Percentiles rank a stretch among this genome's conserved stretches.
Evolutionary conservation across 371 early-diverging fungal genomes (phyloP).

Genomic region (Haplosporangium sp.): DNA sequence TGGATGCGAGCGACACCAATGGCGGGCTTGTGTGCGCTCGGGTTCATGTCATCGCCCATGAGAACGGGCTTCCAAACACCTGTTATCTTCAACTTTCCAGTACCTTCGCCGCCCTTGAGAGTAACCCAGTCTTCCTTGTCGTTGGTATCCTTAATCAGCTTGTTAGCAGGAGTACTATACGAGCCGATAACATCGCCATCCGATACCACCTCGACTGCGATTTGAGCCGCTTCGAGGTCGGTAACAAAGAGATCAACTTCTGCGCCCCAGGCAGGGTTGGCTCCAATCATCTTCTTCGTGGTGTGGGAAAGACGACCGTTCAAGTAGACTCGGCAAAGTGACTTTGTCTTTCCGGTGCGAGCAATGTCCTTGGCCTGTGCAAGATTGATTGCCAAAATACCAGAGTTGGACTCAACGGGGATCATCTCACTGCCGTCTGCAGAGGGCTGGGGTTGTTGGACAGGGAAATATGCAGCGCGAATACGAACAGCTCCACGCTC

Average conservation of each 20-base stretch:
- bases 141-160: conserved; percentile 42
- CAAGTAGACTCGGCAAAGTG: conserved; percentile 33
- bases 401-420: conserved; percentile 49
- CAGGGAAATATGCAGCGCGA: conserved; percentile 52
- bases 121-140: conserved; percentile 64
- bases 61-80: conserved; percentile 70
- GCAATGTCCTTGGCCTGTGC: conserved; percentile 56
- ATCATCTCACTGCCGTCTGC: conserved; percentile 31
- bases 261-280: conserved; percentile 48
- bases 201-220: conserved; percentile 32
- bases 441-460: conserved; percentile 33
- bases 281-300: conserved; percentile 40
- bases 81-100: conserved; percentile 58
- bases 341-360: conserved; percentile 43
- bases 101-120: conserved; percentile 53
- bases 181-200: conserved; percentile 40
- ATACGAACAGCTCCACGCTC: conserved; percentile 51
- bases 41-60: conserved; percentile 60
- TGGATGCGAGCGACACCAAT: conserved; percentile 86
- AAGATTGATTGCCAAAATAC: conserved; percentile 51
- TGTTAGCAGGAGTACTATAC: conserved; percentile 22
- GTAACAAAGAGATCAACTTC: conserved; percentile 44
- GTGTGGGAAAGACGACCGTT: conserved; percentile 28
- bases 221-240: conserved; percentile 32
- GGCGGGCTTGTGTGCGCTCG: conserved; percentile 63